Percentiles rank a stretch among this genome's conserved stretches.
These are phyloP conservation scores for Colletotrichum gloeosporioides DNA, from an alignment of 2,329 filamentous ascomycete species.

Conservation along the genomic window DNA sequence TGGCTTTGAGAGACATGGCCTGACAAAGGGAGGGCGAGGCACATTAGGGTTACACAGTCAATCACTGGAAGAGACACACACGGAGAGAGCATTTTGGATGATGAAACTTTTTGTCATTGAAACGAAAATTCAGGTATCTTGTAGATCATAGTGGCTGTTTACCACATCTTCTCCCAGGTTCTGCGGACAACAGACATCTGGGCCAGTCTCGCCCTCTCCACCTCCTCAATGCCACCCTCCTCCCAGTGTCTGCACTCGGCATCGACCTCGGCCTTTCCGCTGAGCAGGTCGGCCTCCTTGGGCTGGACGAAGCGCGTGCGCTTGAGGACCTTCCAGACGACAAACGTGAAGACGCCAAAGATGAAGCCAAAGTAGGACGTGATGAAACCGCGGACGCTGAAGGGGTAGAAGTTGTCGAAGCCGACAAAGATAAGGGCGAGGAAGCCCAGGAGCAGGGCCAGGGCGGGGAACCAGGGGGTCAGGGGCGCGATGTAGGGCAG, in stretches of 20 bases:
- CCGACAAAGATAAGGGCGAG: conserved; percentile 61
- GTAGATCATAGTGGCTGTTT: not conserved
- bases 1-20: not conserved
- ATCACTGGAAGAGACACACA: not conserved
- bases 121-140: not conserved
- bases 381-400: conserved; percentile 52
- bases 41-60: not conserved
- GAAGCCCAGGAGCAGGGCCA: conserved; percentile 50
- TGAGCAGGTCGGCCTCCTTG: conserved; percentile 64
- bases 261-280: conserved; percentile 70
- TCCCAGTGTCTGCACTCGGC: conserved; percentile 53
- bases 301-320: conserved; percentile 61
- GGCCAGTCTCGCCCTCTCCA: conserved; percentile 40
- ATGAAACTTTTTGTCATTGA: not conserved
- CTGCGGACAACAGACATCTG: conserved; percentile 39
- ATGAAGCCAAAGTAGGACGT: conserved; percentile 59
- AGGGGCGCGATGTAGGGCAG: conserved; percentile 56
- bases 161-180: conserved; percentile 46
- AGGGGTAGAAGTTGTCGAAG: conserved; percentile 60
- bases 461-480: conserved; percentile 58
- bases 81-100: not conserved
- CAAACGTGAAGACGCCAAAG: conserved; percentile 61
- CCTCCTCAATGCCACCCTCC: conserved; percentile 51
- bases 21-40: not conserved
- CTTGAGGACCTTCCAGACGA: conserved; percentile 71